Percentiles rank a stretch among this genome's conserved stretches.
phyloP scores from a whole-genome alignment of 257 asterid species.

The Voacanga thouarsii region DNA sequence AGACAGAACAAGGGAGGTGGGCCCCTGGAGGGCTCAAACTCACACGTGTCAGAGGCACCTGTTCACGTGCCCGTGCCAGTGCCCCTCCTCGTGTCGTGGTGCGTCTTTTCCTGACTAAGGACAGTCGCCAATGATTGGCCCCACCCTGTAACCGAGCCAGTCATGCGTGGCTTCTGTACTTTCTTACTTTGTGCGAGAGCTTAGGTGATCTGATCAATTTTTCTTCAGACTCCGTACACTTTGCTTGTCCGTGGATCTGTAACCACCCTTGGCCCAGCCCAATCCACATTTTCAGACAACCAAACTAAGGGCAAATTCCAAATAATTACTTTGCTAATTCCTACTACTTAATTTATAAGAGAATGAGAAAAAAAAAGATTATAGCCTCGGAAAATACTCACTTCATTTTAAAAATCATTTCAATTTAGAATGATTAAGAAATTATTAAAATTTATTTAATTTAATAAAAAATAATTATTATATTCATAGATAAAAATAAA shows the following conservation, averaged over 20 bases:
- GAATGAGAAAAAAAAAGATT: too few species aligned
- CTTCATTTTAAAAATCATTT: too few species aligned
- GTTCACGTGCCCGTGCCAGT: conserved; percentile 19
- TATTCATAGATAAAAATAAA: too few species aligned
- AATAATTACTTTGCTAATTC: too few species aligned
- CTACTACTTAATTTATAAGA: too few species aligned
- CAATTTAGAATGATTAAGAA: too few species aligned
- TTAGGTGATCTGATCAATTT: neutral
- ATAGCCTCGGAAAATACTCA: too few species aligned
- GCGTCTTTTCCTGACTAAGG: neutral
- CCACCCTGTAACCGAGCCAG: conserved; percentile 4
- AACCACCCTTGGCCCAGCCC: neutral
- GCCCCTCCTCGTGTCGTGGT: neutral
- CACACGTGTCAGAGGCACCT: conserved; percentile 10
- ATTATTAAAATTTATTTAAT: too few species aligned
- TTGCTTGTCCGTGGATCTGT: neutral
- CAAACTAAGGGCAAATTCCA: neutral
- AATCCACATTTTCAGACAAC: conserved; percentile 2
- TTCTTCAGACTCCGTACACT: neutral
- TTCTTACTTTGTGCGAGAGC: neutral
- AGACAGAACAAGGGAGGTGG: neutral
- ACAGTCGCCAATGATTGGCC: conserved; percentile 7
- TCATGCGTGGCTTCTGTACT: neutral
- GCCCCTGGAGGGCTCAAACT: neutral
- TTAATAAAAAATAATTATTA: too few species aligned